Conservation (phyloP, 805 yeast species). For the Metschnikowia bowlesiae region DNA sequence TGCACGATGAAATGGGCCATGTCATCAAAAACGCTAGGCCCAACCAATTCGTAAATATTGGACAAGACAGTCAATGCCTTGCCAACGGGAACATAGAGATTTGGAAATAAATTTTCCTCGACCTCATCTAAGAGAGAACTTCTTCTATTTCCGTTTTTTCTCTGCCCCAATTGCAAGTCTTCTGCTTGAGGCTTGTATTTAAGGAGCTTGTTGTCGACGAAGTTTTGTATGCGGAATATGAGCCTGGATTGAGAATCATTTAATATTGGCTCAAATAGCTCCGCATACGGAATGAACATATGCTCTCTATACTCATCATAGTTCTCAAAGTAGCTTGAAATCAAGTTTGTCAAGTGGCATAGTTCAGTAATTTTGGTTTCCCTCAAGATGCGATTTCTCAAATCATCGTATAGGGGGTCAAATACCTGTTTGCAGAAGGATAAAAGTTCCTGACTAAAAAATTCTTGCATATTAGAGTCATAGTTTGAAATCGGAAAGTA, state of each 20-base stretch:
- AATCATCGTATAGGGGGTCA: slow-evolving; percentile 72
- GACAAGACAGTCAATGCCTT: slow-evolving; percentile 67
- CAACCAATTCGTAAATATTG: slow-evolving; percentile 74
- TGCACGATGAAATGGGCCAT: slow-evolving; percentile 85
- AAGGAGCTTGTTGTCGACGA: slow-evolving; percentile 63
- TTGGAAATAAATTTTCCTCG: slow-evolving; percentile 35
- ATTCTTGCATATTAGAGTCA: slow-evolving; percentile 11
- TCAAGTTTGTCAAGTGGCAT: slow-evolving; percentile 69
- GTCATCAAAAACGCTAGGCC: slow-evolving; percentile 78
- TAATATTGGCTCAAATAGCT: slow-evolving; percentile 63
- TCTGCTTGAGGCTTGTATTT: slow-evolving; percentile 62
- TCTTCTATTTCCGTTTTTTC: slow-evolving; percentile 14
- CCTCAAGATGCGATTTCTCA: slow-evolving; percentile 62
- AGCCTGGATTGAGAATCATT: slow-evolving; percentile 77
- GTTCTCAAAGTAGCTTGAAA: slow-evolving; percentile 63
- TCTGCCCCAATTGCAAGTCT: slow-evolving; percentile 58
- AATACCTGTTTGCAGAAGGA: slow-evolving; percentile 59
- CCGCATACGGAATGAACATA: slow-evolving; percentile 34
- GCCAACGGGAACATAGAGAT: slow-evolving; percentile 67
- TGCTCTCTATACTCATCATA: slow-evolving; percentile 48
- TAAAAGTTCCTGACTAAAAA: slow-evolving; percentile 34
- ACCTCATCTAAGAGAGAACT: slow-evolving; percentile 25
- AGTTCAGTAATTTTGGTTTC: slow-evolving; percentile 65
- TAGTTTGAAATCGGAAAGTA: slow-evolving; percentile 36
- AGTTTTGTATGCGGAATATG: slow-evolving; percentile 72